Evolutionary conservation across 2,329 filamentous ascomycete species (phyloP).

Genomic region (Fusarium sp.): DNA sequence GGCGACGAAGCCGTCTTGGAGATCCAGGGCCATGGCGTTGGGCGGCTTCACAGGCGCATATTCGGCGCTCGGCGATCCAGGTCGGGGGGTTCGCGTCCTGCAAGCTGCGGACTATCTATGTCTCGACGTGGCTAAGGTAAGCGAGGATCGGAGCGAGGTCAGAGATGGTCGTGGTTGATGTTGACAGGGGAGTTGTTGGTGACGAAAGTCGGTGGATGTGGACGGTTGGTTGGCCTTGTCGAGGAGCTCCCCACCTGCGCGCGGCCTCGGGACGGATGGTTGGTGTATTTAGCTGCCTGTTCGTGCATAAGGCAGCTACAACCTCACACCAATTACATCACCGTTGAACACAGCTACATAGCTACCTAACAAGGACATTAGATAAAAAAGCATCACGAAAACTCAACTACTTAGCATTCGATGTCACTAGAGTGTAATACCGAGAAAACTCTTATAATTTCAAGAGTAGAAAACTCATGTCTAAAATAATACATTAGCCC

Average conservation of each 20-base stretch:
- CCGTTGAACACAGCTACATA: constrained; percentile 15
- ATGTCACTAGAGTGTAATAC: not conserved
- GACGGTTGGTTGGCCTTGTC: constrained; percentile 3
- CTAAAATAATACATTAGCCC: not conserved
- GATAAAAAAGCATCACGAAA: not conserved
- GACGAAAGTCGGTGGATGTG: constrained; percentile 29
- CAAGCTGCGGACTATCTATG: not conserved
- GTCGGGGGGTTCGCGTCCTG: constrained; percentile 7
- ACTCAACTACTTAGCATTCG: not conserved
- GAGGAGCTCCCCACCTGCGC: constrained; percentile 31
- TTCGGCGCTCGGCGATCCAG: constrained; percentile 24
- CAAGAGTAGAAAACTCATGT: constrained; percentile 1
- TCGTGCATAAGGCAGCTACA: constrained; percentile 29
- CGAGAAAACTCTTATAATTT: not conserved
- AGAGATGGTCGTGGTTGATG: constrained; percentile 18
- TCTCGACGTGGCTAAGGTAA: not conserved
- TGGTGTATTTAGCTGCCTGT: constrained; percentile 17
- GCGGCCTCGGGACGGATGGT: not conserved
- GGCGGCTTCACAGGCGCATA: constrained; percentile 38
- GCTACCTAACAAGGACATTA: not conserved
- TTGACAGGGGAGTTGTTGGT: constrained; percentile 22
- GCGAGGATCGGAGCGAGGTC: not conserved
- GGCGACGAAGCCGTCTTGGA: constrained; percentile 76
- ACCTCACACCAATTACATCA: constrained; percentile 28
- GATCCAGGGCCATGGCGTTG: constrained; percentile 52